Evolutionary conservation across 176 grass and related monocot species (phyloP), one percentile per base, ranked within the genome.

Genomic region (Tillandsia fasciculata): DNA sequence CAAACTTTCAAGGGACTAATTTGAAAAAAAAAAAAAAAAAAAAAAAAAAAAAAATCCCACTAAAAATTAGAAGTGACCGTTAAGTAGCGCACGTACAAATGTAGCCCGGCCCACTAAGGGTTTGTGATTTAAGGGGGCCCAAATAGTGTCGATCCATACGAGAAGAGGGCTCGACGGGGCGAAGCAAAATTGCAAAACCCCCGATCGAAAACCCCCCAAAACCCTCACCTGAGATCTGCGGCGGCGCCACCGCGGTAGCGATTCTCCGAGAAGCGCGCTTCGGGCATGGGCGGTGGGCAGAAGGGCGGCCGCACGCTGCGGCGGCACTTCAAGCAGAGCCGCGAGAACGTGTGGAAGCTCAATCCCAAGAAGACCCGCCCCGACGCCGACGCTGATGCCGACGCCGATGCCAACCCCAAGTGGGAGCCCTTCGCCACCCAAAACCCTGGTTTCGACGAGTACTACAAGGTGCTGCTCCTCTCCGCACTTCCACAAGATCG

Each of bases 271-370:
- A 15, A 73, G 20, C 9, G 13, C 11, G 9, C 51, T n/a, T 65
- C 51, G 22, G 61, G 23, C 58, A 70, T 97, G 94, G 89, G 86
- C 48, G 82, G 93, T 26, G 93, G 94, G 49, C 82, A 81, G 77
- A 97, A 97, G 89, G 89, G 94, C 71, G 89, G 94, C 74, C 94
- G 89, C 71, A 90, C 94, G 28, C 94, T 93, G 94, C 89, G 94
- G 74, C 78, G 89, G 64, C 94, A 97, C 69, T 97, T 97, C 89
- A 99, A 90, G 82, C 76, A 93, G 79, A 68, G 71, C 68, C 89
- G 89, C 53, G 94, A 92, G 48, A 97, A 97, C 84, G 89, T 90
- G 58, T 97, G 94, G 94, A 97, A 88, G 84, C 74, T 90, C 76
- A 78, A 83, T 65, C 29, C 79, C 17, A 83, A 83, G 76, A 83